Evolutionary conservation across 441 rosid species (phyloP), one percentile per base, ranked within the genome.

Genomic region (Mallotus japonicus): DNA sequence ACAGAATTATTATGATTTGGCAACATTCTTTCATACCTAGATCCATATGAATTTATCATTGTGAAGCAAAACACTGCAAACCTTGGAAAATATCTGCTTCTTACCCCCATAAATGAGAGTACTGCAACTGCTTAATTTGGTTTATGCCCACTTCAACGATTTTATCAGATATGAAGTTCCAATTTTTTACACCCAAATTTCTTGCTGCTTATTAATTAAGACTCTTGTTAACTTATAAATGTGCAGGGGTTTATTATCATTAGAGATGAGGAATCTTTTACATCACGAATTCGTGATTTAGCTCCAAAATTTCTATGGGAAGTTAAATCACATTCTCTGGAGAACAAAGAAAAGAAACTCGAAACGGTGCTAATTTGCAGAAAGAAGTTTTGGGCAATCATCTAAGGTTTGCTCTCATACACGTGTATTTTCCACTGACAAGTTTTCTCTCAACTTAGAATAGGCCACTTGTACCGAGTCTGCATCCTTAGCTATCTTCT

Each of bases 261-360:
- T 76, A 86, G 96, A 80, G 97, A 93, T 65, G 90, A 92, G 71
- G 89, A 92, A 71, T 71, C 82, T 3, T 64, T 86, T 17, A 75
- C 79, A 61, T 81, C 83, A 66, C 89, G 87, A 84, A 79, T 91
- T 77, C 87, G 22, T 73, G 87, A 87, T 54, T 63, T 90, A 19
- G 92, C 92, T 61, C 87, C 96, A 9, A 95, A 89, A 67, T 88
- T 83, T 77, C 76, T 93, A 44, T 93, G 99, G 99, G 92, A 91
- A 22, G 87, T 90, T 19, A 74, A 85, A 75, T 78, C 86, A 49
- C 87, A 89, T 72, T 32, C 72, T 66, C 79, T 91, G 16, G 73
- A 85, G 62, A 88, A 86, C 83, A 89, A 79, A 79, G 83, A 79
- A 75, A 91, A 85, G 80, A 80, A 73, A 80, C 78, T 68, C 69